phyloP scores from a whole-genome alignment of 257 asterid genomes.

The Cynanchum wilfordii region DNA sequence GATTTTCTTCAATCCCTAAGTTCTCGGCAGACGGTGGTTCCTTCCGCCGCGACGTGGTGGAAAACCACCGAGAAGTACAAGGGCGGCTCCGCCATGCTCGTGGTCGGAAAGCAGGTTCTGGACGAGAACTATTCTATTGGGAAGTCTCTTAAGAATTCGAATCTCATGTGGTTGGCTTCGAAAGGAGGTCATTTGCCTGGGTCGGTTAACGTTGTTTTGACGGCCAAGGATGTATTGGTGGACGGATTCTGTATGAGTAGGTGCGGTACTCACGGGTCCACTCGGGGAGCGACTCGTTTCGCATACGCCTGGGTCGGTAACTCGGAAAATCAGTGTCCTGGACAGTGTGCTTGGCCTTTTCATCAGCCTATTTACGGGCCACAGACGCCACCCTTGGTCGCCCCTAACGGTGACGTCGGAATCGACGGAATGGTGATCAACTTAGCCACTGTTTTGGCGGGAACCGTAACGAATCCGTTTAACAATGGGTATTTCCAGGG shows the following conservation, averaged over 20 bases:
- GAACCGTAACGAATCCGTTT: constrained; percentile 68
- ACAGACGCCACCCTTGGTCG: constrained; percentile 52
- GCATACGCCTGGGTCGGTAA: constrained; percentile 86
- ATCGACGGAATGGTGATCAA: constrained; percentile 70
- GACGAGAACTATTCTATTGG: constrained; percentile 54
- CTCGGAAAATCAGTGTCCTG: constrained; percentile 63
- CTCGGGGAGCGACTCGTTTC: constrained; percentile 43
- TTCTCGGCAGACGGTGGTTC: background rate
- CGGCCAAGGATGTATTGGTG: constrained; percentile 62
- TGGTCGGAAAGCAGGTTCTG: constrained; percentile 48
- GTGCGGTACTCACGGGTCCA: constrained; percentile 71
- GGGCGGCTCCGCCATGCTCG: constrained; percentile 35
- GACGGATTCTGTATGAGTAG: constrained; percentile 65
- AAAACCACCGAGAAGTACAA: constrained; percentile 36
- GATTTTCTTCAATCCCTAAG: constrained; percentile 36
- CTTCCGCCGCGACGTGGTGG: constrained; percentile 36
- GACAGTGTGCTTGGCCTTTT: constrained; percentile 89
- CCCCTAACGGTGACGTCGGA: constrained; percentile 78
- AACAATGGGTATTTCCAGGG: constrained; percentile 74
- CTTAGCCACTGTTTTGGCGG: constrained; percentile 67
- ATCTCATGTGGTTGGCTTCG: constrained; percentile 51
- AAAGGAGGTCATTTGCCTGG: constrained; percentile 44
- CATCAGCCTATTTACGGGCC: constrained; percentile 87
- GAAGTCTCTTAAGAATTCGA: constrained; percentile 39
- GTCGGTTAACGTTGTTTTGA: constrained; percentile 58